phyloP scores from a whole-genome alignment of 2,329 filamentous ascomycete genomes.

The Pestalotiopsis sp. region DNA sequence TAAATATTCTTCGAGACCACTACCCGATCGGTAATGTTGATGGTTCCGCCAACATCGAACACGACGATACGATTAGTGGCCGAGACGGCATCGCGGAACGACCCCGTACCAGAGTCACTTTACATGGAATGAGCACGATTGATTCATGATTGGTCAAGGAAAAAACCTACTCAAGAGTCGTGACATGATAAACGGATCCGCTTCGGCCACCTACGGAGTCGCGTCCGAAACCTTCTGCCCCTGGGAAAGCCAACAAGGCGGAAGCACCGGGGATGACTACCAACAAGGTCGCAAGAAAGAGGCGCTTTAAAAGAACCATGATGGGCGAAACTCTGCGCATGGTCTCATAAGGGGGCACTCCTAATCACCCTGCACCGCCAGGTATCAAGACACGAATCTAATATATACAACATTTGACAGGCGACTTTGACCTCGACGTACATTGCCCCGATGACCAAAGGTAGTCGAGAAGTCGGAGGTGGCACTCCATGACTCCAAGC shows the following conservation, averaged over 20 bases:
- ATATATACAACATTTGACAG: not conserved
- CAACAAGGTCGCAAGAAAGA: constrained; percentile 18
- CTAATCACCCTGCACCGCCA: too few species aligned
- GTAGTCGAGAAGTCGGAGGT: not conserved
- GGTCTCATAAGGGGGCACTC: too few species aligned
- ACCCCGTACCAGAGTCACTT: constrained; percentile 48
- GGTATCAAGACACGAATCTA: not conserved
- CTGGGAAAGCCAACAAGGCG: constrained; percentile 46
- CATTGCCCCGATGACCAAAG: not conserved
- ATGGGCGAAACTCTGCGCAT: not conserved
- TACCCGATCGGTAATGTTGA: constrained; percentile 48
- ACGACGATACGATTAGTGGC: constrained; percentile 50
- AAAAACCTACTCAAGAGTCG: constrained; percentile 41
- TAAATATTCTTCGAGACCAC: constrained; percentile 50
- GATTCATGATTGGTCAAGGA: not conserved
- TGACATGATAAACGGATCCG: constrained; percentile 50
- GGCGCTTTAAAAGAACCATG: constrained; percentile 21
- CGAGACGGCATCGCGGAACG: constrained; percentile 53
- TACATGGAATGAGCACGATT: not conserved
- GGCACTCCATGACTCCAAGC: not conserved
- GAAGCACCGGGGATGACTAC: constrained; percentile 13
- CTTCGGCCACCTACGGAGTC: constrained; percentile 48
- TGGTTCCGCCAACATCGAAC: constrained; percentile 52
- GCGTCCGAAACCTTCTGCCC: constrained; percentile 52
- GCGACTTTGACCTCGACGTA: not conserved